Evolutionary conservation across 768 basidiomycete genomes (phyloP).

Genomic region (Tulasnella sp.): DNA sequence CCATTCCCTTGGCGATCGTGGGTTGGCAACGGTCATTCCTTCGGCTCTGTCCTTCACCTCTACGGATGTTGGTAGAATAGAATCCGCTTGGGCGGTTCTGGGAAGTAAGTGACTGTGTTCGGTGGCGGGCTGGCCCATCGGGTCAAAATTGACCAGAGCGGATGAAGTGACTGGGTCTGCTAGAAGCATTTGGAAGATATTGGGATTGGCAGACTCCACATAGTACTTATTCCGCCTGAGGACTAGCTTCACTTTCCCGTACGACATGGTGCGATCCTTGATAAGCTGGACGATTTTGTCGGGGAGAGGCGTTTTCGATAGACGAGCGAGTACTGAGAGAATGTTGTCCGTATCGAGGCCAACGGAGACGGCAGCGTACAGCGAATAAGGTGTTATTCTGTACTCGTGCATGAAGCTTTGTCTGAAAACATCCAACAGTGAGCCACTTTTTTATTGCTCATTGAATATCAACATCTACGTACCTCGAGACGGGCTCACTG

Average conservation of each 20-base stretch:
- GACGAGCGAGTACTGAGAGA: conserved; percentile 82
- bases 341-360: conserved; percentile 97
- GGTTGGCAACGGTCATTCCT: conserved; percentile 38
- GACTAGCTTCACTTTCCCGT: conserved; percentile 97
- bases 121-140: too few relatives aligned
- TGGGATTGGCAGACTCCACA: conserved; percentile 91
- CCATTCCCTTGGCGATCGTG: conserved; percentile 53
- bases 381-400: conserved; percentile 93
- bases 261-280: conserved; percentile 85
- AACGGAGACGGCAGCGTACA: conserved; percentile 98
- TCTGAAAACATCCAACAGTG: conserved; percentile 34
- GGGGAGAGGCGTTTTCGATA: conserved; percentile 90
- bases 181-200: conserved; percentile 79
- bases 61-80: too few relatives aligned
- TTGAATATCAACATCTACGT: conserved; percentile 32
- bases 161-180: conserved; percentile 79
- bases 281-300: conserved; percentile 78
- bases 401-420: conserved; percentile 99
- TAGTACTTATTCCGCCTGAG: conserved; percentile 96
- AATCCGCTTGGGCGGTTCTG: too few relatives aligned
- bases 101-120: too few relatives aligned
- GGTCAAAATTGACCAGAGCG: conserved; percentile 50
- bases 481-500: conserved; percentile 98
- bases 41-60: too few relatives aligned
- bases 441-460: neutral